phyloP scores from a whole-genome alignment of 371 early-diverging fungal species.

The Mortierella sp. region DNA sequence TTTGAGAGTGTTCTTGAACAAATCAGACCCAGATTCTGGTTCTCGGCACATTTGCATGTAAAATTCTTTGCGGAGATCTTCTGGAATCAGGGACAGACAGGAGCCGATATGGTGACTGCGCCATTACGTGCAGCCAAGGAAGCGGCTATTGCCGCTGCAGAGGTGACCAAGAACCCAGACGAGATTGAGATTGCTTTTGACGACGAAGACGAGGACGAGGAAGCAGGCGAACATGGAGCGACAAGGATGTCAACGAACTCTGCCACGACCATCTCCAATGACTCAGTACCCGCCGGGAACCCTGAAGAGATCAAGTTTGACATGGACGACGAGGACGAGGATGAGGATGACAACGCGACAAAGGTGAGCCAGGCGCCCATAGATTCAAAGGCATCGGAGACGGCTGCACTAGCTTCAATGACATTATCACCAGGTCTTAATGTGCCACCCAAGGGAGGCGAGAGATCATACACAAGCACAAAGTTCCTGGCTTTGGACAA shows the following conservation, averaged over 20 bases:
- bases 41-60: conserved; percentile 95
- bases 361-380: neutral
- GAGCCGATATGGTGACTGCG: neutral
- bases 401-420: neutral
- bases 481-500: conserved; percentile 79
- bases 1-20: conserved; percentile 75
- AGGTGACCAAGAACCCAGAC: conserved; percentile 67
- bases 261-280: neutral
- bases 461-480: conserved; percentile 48
- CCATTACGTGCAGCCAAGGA: conserved; percentile 2
- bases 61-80: conserved; percentile 81
- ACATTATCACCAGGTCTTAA: neutral
- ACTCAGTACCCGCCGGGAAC: conserved; percentile 4
- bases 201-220: conserved; percentile 54
- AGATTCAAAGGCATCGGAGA: neutral
- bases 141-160: neutral
- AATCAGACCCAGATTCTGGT: conserved; percentile 91
- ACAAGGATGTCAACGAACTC: neutral
- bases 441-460: conserved; percentile 1
- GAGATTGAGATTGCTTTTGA: conserved; percentile 68
- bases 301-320: conserved; percentile 63
- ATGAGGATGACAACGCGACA: conserved; percentile 21
- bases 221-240: neutral
- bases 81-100: conserved; percentile 22
- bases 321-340: conserved; percentile 59